Conservation (phyloP, 495 filamentous ascomycete genomes). For the Eremomyces bilateralis region DNA sequence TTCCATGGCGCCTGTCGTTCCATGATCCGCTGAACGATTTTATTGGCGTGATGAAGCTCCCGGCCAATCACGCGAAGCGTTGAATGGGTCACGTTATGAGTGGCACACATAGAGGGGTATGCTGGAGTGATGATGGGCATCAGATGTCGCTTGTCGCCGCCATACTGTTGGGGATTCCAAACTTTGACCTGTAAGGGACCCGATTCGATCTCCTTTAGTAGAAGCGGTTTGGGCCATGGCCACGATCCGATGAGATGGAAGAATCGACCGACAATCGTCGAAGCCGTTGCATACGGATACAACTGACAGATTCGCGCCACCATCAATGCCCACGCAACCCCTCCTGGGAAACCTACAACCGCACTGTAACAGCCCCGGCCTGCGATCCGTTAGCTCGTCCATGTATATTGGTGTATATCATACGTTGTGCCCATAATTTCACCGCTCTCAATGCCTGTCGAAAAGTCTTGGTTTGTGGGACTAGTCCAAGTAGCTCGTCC, state of each 20-base stretch:
- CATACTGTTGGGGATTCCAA: slow-evolving; percentile 88
- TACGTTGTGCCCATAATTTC: slow-evolving; percentile 88
- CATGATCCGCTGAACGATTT: slow-evolving; percentile 66
- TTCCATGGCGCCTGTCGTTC: slow-evolving; percentile 56
- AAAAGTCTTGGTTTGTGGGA: slow-evolving; percentile 78
- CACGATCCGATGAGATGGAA: slow-evolving; percentile 78
- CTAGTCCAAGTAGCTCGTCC: slow-evolving; percentile 68
- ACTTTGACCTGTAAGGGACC: slow-evolving; percentile 58
- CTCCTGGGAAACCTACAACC: slow-evolving; percentile 86
- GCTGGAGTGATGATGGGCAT: slow-evolving; percentile 96
- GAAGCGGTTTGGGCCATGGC: slow-evolving; percentile 81
- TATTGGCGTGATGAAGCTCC: slow-evolving; percentile 55
- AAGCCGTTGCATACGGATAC: slow-evolving; percentile 80
- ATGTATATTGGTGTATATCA: slow-evolving; percentile 7
- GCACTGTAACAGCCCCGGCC: slow-evolving; percentile 80
- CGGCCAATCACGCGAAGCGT: slow-evolving; percentile 65
- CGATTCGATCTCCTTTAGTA: slow-evolving; percentile 76
- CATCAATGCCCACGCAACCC: slow-evolving; percentile 94
- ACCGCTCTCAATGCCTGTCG: slow-evolving; percentile 69
- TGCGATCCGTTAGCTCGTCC: slow-evolving; percentile 13
- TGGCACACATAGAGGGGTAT: slow-evolving; percentile 90
- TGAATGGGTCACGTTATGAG: slow-evolving; percentile 74
- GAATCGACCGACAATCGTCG: slow-evolving; percentile 75
- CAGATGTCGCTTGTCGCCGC: slow-evolving; percentile 56
- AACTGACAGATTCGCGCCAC: slow-evolving; percentile 89